phyloP scores from a whole-genome alignment of 2,329 filamentous ascomycete genomes.

The Penicillium sp. region DNA sequence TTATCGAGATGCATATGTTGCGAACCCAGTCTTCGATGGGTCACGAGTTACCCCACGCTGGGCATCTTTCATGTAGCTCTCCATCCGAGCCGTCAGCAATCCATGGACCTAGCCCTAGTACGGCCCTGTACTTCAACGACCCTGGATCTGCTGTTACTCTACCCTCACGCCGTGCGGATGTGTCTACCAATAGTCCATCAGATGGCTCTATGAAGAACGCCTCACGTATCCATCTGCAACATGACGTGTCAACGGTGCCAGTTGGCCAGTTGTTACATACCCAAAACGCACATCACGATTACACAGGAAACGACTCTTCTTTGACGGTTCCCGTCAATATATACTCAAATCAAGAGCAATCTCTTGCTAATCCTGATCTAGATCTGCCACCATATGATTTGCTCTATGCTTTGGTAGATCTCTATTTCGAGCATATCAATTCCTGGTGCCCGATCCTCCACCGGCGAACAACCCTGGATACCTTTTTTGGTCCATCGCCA shows the following conservation, averaged over 20 bases:
- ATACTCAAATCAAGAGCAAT: conserved; percentile 48
- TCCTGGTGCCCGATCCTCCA: conserved; percentile 90
- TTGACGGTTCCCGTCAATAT: conserved; percentile 61
- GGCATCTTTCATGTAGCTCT: conserved; percentile 41
- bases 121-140: conserved; percentile 62
- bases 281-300: conserved; percentile 30
- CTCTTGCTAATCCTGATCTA: conserved; percentile 54
- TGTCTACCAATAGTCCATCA: conserved; percentile 41
- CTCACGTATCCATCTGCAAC: conserved; percentile 23
- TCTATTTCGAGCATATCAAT: conserved; percentile 78
- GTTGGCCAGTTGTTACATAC: conserved; percentile 24
- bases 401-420: conserved; percentile 68
- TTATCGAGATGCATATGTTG: conserved; percentile 59
- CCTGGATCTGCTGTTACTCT: conserved; percentile 49
- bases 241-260: conserved; percentile 21
- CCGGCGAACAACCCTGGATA: conserved; percentile 74
- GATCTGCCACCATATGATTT: conserved; percentile 74
- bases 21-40: conserved; percentile 31
- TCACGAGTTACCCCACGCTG: conserved; percentile 27
- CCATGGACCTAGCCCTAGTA: conserved; percentile 57
- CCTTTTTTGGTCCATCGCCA: conserved; percentile 72
- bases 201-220: conserved; percentile 32
- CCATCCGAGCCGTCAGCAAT: conserved; percentile 52
- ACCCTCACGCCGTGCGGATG: conserved; percentile 46
- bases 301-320: conserved; percentile 49